A percentile compares a stretch with the other conserved stretches of the same genome.
Conservation (phyloP, 2,329 filamentous ascomycete genomes). For the Aspergillus texensis region DNA sequence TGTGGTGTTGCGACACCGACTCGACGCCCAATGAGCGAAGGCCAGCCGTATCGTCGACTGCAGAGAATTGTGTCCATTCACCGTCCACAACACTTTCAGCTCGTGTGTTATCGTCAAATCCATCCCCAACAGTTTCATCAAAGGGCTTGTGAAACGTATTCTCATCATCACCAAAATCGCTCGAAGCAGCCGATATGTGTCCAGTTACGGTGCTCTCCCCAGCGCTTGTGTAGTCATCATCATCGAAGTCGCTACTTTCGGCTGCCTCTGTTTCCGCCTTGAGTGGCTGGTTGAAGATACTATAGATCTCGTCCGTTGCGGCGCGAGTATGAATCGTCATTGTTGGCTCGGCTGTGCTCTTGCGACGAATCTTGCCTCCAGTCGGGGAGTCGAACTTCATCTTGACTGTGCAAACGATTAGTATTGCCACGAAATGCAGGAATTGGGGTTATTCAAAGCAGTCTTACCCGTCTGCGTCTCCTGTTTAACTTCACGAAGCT, state of each 20-base stretch:
- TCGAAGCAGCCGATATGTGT: constrained; percentile 63
- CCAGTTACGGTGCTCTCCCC: constrained; percentile 83
- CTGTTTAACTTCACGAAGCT: constrained; percentile 77
- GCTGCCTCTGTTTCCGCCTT: constrained; percentile 54
- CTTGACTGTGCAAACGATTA: constrained; percentile 65
- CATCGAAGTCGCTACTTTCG: constrained; percentile 68
- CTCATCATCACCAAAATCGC: constrained; percentile 67
- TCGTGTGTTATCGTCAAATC: constrained; percentile 40
- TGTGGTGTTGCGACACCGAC: constrained; percentile 17
- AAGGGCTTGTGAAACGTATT: constrained; percentile 44
- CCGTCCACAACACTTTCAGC: constrained; percentile 63
- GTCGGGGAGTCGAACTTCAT: constrained; percentile 90
- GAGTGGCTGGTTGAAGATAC: constrained; percentile 89
- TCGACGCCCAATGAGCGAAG: constrained; percentile 25
- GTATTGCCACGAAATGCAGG: background rate
- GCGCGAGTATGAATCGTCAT: constrained; percentile 97
- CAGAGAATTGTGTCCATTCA: constrained; percentile 88
- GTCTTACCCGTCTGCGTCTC: constrained; percentile 87
- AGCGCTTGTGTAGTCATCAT: constrained; percentile 78
- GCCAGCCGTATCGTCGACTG: constrained; percentile 56
- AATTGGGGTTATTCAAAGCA: background rate
- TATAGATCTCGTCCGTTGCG: constrained; percentile 96
- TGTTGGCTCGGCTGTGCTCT: constrained; percentile 78
- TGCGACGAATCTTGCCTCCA: constrained; percentile 79
- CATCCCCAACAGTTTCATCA: constrained; percentile 49